phyloP scores from a whole-genome alignment of 345 rosid genomes.

The Odontarrhena argentea region DNA sequence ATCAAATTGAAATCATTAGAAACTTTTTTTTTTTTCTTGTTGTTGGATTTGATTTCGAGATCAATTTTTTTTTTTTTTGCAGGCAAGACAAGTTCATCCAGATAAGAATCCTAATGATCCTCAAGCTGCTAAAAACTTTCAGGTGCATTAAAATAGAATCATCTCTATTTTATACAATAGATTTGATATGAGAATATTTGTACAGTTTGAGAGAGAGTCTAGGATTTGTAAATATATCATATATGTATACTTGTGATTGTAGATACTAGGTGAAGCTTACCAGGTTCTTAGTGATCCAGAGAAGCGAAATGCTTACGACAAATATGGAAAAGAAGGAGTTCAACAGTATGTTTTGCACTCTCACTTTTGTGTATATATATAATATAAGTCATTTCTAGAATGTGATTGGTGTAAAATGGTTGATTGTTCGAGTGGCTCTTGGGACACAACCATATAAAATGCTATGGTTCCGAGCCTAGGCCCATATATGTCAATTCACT shows the following conservation, averaged over 20 bases:
- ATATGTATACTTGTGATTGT: conserved; percentile 31
- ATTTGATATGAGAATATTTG: too few relatives aligned
- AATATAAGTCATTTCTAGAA: background rate
- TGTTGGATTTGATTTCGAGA: conserved; percentile 4
- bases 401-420: too few relatives aligned
- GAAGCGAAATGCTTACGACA: conserved; percentile 85
- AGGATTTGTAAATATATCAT: background rate
- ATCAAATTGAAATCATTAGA: too few relatives aligned
- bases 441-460: too few relatives aligned
- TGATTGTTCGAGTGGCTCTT: too few relatives aligned
- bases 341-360: conserved; percentile 62
- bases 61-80: conserved; percentile 18
- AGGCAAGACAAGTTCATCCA: conserved; percentile 96
- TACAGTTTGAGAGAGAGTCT: too few relatives aligned
- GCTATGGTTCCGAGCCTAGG: too few relatives aligned
- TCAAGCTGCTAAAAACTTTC: conserved; percentile 87
- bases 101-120: conserved; percentile 94
- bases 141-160: conserved; percentile 47
- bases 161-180: too few relatives aligned
- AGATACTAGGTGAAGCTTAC: conserved; percentile 95
- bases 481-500: background rate
- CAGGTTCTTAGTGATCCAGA: conserved; percentile 90
- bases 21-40: too few relatives aligned
- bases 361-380: background rate
- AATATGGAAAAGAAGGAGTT: conserved; percentile 79